Evolutionary conservation across 805 yeast species (phyloP).

Genomic region (Saccharomycopsis fodiens): DNA sequence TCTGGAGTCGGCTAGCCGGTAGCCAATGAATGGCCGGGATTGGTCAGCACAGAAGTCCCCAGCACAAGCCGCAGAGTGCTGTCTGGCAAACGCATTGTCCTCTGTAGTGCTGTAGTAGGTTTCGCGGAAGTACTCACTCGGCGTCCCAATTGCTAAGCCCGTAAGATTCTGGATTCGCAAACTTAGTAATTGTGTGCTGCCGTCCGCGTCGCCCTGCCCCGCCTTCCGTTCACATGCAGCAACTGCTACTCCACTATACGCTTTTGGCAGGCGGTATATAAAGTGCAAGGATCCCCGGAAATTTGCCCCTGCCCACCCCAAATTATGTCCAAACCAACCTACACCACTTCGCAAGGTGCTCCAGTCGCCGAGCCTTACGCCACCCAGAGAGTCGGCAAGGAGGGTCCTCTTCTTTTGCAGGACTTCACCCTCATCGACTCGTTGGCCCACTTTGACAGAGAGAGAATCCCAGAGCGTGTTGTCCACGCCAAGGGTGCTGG

Average conservation of each 20-base stretch:
- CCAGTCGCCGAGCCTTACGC: slow-evolving; percentile 75
- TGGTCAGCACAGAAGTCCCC: background rate
- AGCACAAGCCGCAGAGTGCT: too few relatives aligned
- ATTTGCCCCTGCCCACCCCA: background rate
- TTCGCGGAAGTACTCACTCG: too few relatives aligned
- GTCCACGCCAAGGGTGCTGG: slow-evolving; percentile 94
- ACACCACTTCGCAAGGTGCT: slow-evolving; percentile 66
- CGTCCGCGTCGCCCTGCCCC: background rate
- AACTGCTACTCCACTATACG: background rate
- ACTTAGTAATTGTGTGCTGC: background rate
- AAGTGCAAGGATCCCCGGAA: background rate
- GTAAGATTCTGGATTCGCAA: too few relatives aligned
- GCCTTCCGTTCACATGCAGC: background rate
- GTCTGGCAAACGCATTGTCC: too few relatives aligned
- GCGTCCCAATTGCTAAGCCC: too few relatives aligned
- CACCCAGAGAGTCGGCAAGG: slow-evolving; percentile 64
- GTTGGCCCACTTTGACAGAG: slow-evolving; percentile 82
- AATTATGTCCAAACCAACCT: slow-evolving; percentile 36
- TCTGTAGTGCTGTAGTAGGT: too few relatives aligned
- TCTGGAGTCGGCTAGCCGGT: background rate
- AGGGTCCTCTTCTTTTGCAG: slow-evolving; percentile 76
- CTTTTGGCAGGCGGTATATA: background rate
- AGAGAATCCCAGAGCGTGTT: slow-evolving; percentile 86
- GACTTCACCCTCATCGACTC: slow-evolving; percentile 77
- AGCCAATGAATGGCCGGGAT: background rate